phyloP scores from a whole-genome alignment of 1,284 basidiomycete species.

The Veloporphyrellus conicus region DNA sequence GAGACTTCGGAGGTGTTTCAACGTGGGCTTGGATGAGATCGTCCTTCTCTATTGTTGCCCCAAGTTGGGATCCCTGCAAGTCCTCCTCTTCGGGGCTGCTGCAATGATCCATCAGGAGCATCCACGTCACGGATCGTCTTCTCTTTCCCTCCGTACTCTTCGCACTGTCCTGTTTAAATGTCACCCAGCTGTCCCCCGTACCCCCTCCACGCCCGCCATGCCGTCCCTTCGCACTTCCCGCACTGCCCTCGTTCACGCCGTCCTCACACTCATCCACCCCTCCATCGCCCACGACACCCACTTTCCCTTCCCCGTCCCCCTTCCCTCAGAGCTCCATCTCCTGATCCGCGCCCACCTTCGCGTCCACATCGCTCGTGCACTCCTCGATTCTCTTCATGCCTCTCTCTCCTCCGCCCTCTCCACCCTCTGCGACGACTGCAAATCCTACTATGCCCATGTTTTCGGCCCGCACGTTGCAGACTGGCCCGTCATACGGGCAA shows the following conservation, averaged over 20 bases:
- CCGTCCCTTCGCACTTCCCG: constrained; percentile 33
- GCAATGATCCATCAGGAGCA: constrained; percentile 1
- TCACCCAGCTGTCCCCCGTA: constrained; percentile 11
- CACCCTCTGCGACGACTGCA: constrained; percentile 31
- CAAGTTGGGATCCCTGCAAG: no score
- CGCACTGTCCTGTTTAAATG: constrained; percentile 22
- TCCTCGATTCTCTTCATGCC: constrained; percentile 28
- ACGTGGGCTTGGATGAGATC: constrained; percentile 8
- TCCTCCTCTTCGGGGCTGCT: neutral
- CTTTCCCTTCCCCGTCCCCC: constrained; percentile 24
- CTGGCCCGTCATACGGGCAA: constrained; percentile 31
- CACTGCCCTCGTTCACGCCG: constrained; percentile 44
- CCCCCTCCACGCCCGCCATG: constrained; percentile 11
- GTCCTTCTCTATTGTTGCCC: constrained; percentile 9
- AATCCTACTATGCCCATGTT: constrained; percentile 30
- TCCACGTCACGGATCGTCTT: constrained; percentile 7
- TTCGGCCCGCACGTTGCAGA: constrained; percentile 32
- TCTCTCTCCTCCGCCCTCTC: constrained; percentile 21
- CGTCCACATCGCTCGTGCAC: constrained; percentile 21
- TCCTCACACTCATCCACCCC: constrained; percentile 46
- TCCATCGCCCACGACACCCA: constrained; percentile 24
- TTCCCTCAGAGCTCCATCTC: constrained; percentile 51
- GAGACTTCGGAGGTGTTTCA: no score
- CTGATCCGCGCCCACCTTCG: constrained; percentile 32
- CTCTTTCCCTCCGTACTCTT: constrained; percentile 21